phyloP scores from a whole-genome alignment of 2,329 filamentous ascomycete genomes.

The Colletotrichum filicis region DNA sequence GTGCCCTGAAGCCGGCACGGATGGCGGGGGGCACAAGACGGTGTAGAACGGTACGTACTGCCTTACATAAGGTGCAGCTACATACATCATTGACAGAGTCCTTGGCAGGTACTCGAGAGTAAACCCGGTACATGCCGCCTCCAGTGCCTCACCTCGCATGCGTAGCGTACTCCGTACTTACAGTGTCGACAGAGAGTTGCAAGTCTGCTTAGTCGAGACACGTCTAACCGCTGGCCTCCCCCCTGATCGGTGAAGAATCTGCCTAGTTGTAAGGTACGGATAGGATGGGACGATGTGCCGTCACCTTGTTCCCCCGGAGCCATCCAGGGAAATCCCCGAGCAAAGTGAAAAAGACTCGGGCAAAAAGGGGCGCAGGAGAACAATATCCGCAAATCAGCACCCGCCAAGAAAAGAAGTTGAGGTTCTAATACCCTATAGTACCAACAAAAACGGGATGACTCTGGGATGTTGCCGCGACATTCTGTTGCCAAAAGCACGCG shows the following conservation, averaged over 20 bases:
- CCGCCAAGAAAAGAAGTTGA: too few species aligned
- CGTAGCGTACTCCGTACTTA: neutral
- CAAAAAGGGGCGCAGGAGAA: neutral
- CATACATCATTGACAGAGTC: slow-evolving; percentile 5
- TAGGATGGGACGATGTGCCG: neutral
- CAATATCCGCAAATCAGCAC: slow-evolving; percentile 9
- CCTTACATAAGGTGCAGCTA: neutral
- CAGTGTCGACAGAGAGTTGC: neutral
- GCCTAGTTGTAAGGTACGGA: neutral
- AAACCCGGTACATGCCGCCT: neutral
- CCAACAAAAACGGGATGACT: slow-evolving; percentile 2
- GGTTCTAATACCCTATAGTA: neutral
- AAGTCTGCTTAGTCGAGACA: neutral
- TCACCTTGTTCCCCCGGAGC: neutral
- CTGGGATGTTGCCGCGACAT: neutral
- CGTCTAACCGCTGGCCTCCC: neutral
- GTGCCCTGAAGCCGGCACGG: neutral
- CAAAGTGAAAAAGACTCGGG: neutral
- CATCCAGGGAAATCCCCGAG: neutral
- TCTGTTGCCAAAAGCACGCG: slow-evolving; percentile 4
- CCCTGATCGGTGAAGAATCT: neutral
- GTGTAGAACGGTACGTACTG: neutral
- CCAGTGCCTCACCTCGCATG: neutral
- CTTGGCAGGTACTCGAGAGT: slow-evolving; percentile 5
- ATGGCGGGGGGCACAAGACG: slow-evolving; percentile 2